These are phyloP conservation scores for Penicillium maclennaniae DNA, from an alignment of 495 filamentous ascomycete genomes.

Conservation along the genomic window DNA sequence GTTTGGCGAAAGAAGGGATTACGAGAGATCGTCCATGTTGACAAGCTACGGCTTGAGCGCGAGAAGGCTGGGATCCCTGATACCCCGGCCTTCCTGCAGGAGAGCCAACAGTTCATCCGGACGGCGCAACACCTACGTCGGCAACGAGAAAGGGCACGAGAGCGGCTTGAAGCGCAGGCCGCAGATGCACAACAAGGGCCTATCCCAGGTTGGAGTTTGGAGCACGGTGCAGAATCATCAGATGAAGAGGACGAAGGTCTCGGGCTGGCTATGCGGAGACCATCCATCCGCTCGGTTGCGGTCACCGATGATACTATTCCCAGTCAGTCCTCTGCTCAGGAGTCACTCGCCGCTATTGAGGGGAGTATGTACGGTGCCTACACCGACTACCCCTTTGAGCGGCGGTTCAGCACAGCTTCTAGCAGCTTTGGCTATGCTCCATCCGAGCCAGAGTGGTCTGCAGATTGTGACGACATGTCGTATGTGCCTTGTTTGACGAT, in stretches of 20 bases:
- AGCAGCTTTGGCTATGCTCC: conserved; percentile 52
- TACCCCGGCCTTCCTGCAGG: conserved; percentile 48
- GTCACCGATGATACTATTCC: conserved; percentile 36
- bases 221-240: conserved; percentile 69
- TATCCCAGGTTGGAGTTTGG: conserved; percentile 69
- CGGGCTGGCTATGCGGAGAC: conserved; percentile 33
- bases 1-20: conserved; percentile 84
- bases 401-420: conserved; percentile 45
- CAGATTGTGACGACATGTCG: conserved; percentile 71
- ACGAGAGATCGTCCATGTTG: conserved; percentile 73
- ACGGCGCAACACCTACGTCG: conserved; percentile 53
- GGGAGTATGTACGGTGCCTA: conserved; percentile 75
- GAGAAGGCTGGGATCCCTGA: conserved; percentile 60
- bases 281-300: conserved; percentile 32
- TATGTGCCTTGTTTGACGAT: conserved; percentile 91
- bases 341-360: conserved; percentile 56
- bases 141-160: conserved; percentile 53
- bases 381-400: conserved; percentile 49
- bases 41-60: conserved; percentile 71
- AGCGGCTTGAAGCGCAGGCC: conserved; percentile 51
- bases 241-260: conserved; percentile 46
- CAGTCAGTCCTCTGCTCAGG: conserved; percentile 44
- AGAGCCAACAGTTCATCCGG: conserved; percentile 59
- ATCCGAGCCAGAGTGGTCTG: conserved; percentile 51
- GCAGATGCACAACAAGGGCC: conserved; percentile 38